A percentile compares a stretch with the other conserved stretches of the same genome.
Evolutionary conservation across 345 rosid genomes (phyloP).

Genomic region (Eucalyptus viminalis): DNA sequence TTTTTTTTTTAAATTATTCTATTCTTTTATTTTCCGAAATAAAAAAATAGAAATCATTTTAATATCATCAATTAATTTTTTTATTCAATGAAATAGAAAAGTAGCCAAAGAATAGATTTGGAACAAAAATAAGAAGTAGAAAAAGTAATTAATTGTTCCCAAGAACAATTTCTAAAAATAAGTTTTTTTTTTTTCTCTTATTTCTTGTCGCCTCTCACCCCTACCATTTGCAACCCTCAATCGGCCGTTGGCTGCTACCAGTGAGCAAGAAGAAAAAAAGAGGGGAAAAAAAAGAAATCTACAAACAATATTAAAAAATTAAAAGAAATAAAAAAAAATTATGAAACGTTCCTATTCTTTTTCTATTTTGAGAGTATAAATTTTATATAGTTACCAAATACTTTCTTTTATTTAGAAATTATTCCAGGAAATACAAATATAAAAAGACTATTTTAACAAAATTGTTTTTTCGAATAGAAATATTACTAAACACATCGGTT

Average conservation of each 20-base stretch:
- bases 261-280: no score
- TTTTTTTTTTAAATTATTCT: no score
- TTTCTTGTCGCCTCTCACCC: rapidly evolving
- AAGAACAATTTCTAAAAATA: rapidly evolving
- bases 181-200: no score
- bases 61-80: no score
- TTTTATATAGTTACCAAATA: no score
- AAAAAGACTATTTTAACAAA: rapidly evolving
- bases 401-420: rapidly evolving
- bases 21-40: no score
- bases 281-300: no score
- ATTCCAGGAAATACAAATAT: rapidly evolving
- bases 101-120: rapidly evolving
- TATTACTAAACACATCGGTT: rapidly evolving
- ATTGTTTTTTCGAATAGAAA: rapidly evolving
- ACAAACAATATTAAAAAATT: no score
- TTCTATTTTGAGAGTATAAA: no score
- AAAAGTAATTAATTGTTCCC: rapidly evolving
- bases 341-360: rapidly evolving
- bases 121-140: rapidly evolving
- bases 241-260: rapidly evolving
- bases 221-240: rapidly evolving
- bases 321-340: no score
- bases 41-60: rapidly evolving
- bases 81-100: no score